Percentiles rank a stretch among this genome's conserved stretches.
Evolutionary conservation across 768 basidiomycete genomes (phyloP).

Genomic region (Podaxis sp.): DNA sequence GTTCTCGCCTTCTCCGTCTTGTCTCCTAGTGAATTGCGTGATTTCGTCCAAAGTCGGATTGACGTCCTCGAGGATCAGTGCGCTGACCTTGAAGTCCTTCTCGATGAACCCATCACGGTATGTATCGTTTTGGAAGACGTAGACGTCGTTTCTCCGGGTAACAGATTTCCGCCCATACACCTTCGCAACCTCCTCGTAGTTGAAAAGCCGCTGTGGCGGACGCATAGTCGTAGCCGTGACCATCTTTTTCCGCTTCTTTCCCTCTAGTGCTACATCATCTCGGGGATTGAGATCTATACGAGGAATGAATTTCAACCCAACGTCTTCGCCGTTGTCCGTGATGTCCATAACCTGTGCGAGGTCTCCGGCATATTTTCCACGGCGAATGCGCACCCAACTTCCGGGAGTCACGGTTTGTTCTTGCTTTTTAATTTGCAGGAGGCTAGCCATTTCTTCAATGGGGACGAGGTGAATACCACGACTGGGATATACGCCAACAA

Average conservation of each 20-base stretch:
- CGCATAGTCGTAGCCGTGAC: slow-evolving; percentile 57
- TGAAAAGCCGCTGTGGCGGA: slow-evolving; percentile 91
- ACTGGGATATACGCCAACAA: slow-evolving; percentile 88
- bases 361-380: slow-evolving; percentile 93
- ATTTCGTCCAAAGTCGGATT: slow-evolving; percentile 97
- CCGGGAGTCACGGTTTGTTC: slow-evolving; percentile 81
- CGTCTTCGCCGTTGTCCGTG: slow-evolving; percentile 90
- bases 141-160: slow-evolving; percentile 69
- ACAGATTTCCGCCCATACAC: slow-evolving; percentile 81
- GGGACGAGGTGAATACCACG: slow-evolving; percentile 85
- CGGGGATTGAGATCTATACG: slow-evolving; percentile 94
- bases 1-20: slow-evolving; percentile 67
- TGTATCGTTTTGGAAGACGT: slow-evolving; percentile 89
- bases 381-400: slow-evolving; percentile 92
- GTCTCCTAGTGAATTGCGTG: slow-evolving; percentile 78
- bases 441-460: slow-evolving; percentile 96
- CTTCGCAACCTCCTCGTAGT: slow-evolving; percentile 87
- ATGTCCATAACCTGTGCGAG: slow-evolving; percentile 94
- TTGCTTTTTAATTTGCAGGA: slow-evolving; percentile 95
- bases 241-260: slow-evolving; percentile 78
- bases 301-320: slow-evolving; percentile 93
- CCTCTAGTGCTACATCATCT: slow-evolving; percentile 61
- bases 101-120: slow-evolving; percentile 95
- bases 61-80: slow-evolving; percentile 80
- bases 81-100: slow-evolving; percentile 88